A percentile compares a stretch with the other conserved stretches of the same genome.
phyloP scores from a whole-genome alignment of 306 rosid genomes.

The Acmispon strigosus region DNA sequence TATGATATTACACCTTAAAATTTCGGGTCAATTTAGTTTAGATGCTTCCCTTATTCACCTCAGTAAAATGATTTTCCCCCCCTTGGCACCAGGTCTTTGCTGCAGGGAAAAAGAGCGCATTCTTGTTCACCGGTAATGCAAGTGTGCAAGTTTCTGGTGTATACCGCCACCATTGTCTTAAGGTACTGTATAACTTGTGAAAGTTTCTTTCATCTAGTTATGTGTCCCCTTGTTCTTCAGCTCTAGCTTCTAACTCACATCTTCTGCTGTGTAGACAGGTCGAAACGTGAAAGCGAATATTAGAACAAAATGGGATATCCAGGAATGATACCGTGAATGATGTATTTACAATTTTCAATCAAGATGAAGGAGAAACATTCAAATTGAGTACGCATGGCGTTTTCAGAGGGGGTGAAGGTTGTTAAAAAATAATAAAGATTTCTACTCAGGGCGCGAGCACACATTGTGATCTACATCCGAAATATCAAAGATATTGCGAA shows the following conservation, averaged over 20 bases:
- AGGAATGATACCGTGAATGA: too few relatives aligned
- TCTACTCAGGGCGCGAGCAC: too few relatives aligned
- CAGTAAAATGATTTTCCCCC: neutral
- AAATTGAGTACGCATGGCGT: too few relatives aligned
- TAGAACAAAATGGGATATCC: neutral
- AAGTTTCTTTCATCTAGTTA: neutral
- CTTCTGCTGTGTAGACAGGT: neutral
- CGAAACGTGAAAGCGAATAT: neutral
- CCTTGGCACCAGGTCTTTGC: neutral
- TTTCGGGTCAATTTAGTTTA: neutral
- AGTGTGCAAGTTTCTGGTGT: conserved; percentile 1
- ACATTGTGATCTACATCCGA: too few relatives aligned
- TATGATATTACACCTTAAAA: neutral
- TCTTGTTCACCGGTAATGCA: neutral
- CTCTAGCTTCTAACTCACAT: neutral
- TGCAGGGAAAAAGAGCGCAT: neutral
- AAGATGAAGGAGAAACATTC: too few relatives aligned
- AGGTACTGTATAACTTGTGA: neutral
- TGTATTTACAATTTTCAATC: too few relatives aligned
- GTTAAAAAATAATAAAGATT: too few relatives aligned
- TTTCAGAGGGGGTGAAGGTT: too few relatives aligned
- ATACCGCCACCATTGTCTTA: neutral
- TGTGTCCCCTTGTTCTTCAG: neutral
- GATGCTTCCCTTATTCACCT: neutral
- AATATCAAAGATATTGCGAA: too few relatives aligned